Base-by-base conservation (phyloP, 495 filamentous ascomycete species). In the Monascus purpureus region DNA sequence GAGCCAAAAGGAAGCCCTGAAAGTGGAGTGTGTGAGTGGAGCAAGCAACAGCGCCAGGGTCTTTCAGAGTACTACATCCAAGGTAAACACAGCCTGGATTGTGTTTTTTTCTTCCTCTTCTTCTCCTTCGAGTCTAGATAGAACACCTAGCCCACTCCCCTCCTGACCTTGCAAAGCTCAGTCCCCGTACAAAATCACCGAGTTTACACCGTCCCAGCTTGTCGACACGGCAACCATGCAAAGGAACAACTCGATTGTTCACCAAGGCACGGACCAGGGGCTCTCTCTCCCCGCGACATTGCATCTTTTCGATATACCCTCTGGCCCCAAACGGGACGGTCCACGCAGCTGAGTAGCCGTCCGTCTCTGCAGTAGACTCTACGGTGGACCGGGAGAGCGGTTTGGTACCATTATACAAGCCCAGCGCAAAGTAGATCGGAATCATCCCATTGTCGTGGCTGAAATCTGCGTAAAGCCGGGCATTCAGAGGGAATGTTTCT, bases 371-470 rank as follows among this genome's bases (percentile, higher is more conserved):
- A 17, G 57, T 45, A 15, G 57, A 57, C 39, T 66, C 43, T 13
- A 70, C 43, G 11, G 64, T 52, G 4, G 68, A 63, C 22, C 55
- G 61, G 0, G 62, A 57, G 1, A 78, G 52, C 0, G 57, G 52
- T 5, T 31, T 42, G 0, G 73, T 79, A 14, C 43, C 49, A 20
- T 82, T 77, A 47, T 81, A 90, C 32, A 92, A 40, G 0, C 82
- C 78, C 36, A 93, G 44, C 1, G 83, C 81, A 12, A 68, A 68
- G 51, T 80, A 76, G 18, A 85, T 71, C 12, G 63, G 61, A 9
- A 72, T 71, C 72, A 92, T 78, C 37, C 79, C 73, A 47, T 90
- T 92, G 53, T 93, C 85, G 45, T 93, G 85, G 13, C 74, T 77
- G 47, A 93, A 92, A 53, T 93, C 85, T 0, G 81, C 83, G 38